A percentile compares a stretch with the other conserved stretches of the same genome.
These are phyloP conservation scores for Aureobasidium sp. DNA, from an alignment of 2,329 filamentous ascomycete species.

Conservation along the genomic window DNA sequence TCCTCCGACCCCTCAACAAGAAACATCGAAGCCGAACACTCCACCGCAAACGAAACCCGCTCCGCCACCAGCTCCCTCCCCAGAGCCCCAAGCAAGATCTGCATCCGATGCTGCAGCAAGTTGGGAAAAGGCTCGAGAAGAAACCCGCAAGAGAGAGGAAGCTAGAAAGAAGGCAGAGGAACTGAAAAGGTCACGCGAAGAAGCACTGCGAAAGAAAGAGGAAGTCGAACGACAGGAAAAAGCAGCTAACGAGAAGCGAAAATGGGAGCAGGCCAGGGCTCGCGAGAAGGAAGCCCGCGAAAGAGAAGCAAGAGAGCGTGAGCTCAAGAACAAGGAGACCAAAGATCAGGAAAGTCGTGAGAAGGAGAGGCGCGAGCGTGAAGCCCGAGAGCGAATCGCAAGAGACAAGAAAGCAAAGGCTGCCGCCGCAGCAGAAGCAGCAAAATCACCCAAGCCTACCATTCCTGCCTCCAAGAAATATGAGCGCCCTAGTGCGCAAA, in stretches of 20 bases:
- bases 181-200: slow-evolving; percentile 48
- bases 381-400: slow-evolving; percentile 28
- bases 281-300: slow-evolving; percentile 41
- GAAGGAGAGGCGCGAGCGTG: slow-evolving; percentile 31
- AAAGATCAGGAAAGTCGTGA: slow-evolving; percentile 33
- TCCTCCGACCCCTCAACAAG: slow-evolving; percentile 15
- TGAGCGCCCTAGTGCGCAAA: slow-evolving; percentile 45
- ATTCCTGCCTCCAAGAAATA: slow-evolving; percentile 28
- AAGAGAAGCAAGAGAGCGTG: slow-evolving; percentile 38
- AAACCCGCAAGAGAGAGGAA: slow-evolving; percentile 55
- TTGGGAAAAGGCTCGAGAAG: slow-evolving; percentile 64
- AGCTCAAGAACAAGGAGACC: slow-evolving; percentile 31
- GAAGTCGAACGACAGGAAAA: slow-evolving; percentile 38
- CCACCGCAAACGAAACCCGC: background rate
- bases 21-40: slow-evolving; percentile 13
- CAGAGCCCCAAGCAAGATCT: slow-evolving; percentile 19
- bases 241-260: slow-evolving; percentile 41
- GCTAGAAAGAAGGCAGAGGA: slow-evolving; percentile 51
- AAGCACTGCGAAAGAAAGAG: slow-evolving; percentile 43
- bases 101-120: slow-evolving; percentile 21
- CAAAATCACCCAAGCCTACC: slow-evolving; percentile 15
- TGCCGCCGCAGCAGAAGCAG: slow-evolving; percentile 20
- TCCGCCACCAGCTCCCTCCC: slow-evolving; percentile 18
- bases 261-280: slow-evolving; percentile 42
- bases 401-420: slow-evolving; percentile 31